These are phyloP conservation scores for Rostrohypoxylon terebratum DNA, from an alignment of 495 filamentous ascomycete genomes.

Conservation along the genomic window DNA sequence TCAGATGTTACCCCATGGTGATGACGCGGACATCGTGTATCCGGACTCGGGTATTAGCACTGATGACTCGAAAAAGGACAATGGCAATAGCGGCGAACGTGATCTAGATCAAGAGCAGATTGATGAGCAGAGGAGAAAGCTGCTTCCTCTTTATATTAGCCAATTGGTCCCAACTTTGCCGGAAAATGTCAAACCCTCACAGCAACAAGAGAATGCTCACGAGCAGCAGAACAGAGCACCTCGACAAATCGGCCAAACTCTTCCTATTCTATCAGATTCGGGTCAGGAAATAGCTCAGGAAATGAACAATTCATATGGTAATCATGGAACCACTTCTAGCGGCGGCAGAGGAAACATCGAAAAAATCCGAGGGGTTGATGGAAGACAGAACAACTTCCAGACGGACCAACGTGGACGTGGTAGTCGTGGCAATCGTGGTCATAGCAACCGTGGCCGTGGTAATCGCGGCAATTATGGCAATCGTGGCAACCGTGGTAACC, in stretches of 20 bases:
- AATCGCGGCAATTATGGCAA: neutral
- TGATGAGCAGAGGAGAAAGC: neutral
- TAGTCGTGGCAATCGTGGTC: neutral
- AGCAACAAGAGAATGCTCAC: neutral
- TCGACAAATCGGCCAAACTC: neutral
- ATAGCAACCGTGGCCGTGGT: neutral
- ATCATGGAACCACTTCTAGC: neutral
- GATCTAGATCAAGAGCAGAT: neutral
- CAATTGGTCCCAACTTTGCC: neutral
- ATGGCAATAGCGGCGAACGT: neutral
- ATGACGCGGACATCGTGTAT: neutral
- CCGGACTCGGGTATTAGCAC: neutral
- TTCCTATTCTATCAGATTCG: neutral
- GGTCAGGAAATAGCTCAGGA: neutral
- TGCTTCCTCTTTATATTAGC: neutral
- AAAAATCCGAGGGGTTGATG: neutral
- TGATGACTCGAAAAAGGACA: neutral
- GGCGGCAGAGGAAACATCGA: neutral
- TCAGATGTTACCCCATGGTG: constrained; percentile 3
- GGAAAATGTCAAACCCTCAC: too few relatives aligned
- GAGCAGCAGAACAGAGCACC: neutral
- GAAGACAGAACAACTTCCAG: neutral
- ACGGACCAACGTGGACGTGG: neutral
- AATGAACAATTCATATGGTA: neutral
- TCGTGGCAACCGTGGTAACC: neutral